These are phyloP conservation scores for Fusarium siculi DNA, from an alignment of 2,329 filamentous ascomycete species.

Conservation along the genomic window DNA sequence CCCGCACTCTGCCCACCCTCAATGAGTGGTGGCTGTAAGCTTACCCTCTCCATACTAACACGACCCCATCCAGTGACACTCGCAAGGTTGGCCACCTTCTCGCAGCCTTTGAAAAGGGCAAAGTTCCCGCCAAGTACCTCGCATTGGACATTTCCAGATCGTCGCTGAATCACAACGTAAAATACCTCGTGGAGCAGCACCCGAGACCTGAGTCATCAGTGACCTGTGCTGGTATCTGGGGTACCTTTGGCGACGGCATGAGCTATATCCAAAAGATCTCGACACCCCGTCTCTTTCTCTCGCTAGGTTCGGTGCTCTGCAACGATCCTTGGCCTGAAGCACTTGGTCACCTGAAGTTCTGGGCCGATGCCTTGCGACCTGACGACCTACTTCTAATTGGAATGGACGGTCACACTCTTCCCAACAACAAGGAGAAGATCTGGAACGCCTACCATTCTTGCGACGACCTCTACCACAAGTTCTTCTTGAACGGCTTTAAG, in stretches of 20 bases:
- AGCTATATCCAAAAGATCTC: slow-evolving; percentile 45
- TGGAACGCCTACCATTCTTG: slow-evolving; percentile 54
- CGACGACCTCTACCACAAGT: slow-evolving; percentile 49
- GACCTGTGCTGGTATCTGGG: slow-evolving; percentile 53
- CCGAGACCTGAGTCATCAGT: slow-evolving; percentile 42
- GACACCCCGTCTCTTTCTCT: slow-evolving; percentile 52
- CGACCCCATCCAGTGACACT: slow-evolving; percentile 49
- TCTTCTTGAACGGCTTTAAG: slow-evolving; percentile 54
- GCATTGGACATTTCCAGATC: slow-evolving; percentile 54
- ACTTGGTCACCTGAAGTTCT: slow-evolving; percentile 49
- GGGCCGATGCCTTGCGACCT: slow-evolving; percentile 50
- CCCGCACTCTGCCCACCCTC: slow-evolving; percentile 26
- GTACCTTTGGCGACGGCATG: slow-evolving; percentile 52
- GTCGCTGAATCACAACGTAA: slow-evolving; percentile 51
- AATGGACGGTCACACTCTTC: slow-evolving; percentile 54
- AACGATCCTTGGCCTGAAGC: slow-evolving; percentile 54
- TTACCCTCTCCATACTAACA: slow-evolving; percentile 32
- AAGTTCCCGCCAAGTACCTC: slow-evolving; percentile 49
- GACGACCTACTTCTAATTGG: slow-evolving; percentile 53
- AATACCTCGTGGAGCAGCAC: slow-evolving; percentile 47
- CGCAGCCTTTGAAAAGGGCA: slow-evolving; percentile 47
- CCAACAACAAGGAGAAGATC: slow-evolving; percentile 49
- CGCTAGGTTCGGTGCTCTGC: slow-evolving; percentile 55
- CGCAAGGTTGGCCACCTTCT: slow-evolving; percentile 54
- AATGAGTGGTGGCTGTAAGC: slow-evolving; percentile 21